Percentiles rank a stretch among this genome's conserved stretches.
These are phyloP conservation scores for Paraconiothyrium sp. DNA, from an alignment of 2,329 filamentous ascomycete species.

Conservation along the genomic window DNA sequence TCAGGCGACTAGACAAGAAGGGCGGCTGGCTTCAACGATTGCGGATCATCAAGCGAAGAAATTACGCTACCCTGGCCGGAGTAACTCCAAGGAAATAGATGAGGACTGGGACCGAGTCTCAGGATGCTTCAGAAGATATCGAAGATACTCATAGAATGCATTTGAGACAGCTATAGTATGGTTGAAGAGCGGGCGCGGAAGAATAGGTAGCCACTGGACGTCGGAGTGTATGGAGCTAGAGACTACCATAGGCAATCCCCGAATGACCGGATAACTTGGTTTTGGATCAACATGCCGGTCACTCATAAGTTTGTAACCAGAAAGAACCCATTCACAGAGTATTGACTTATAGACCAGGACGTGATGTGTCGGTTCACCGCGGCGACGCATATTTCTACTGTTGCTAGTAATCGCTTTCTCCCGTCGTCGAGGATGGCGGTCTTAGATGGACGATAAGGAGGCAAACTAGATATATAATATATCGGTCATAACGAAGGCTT, in stretches of 20 bases:
- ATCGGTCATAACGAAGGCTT: too few species aligned
- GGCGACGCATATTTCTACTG: too few species aligned
- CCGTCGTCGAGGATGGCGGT: too few species aligned
- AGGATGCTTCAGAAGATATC: background rate
- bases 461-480: too few species aligned
- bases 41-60: background rate
- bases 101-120: background rate
- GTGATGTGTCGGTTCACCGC: too few species aligned
- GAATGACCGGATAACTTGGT: background rate
- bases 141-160: background rate
- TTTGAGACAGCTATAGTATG: background rate
- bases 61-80: background rate
- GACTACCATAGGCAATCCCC: background rate
- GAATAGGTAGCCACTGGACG: background rate
- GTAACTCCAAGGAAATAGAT: background rate
- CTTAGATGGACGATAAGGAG: too few species aligned
- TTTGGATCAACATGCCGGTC: too few species aligned
- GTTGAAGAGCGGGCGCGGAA: background rate
- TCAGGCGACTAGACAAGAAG: background rate
- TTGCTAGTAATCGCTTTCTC: too few species aligned
- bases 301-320: background rate
- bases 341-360: too few species aligned
- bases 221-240: background rate
- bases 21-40: background rate
- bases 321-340: background rate